phyloP scores from a whole-genome alignment of 179 eudicot genomes.

The Dionaea muscipula region DNA sequence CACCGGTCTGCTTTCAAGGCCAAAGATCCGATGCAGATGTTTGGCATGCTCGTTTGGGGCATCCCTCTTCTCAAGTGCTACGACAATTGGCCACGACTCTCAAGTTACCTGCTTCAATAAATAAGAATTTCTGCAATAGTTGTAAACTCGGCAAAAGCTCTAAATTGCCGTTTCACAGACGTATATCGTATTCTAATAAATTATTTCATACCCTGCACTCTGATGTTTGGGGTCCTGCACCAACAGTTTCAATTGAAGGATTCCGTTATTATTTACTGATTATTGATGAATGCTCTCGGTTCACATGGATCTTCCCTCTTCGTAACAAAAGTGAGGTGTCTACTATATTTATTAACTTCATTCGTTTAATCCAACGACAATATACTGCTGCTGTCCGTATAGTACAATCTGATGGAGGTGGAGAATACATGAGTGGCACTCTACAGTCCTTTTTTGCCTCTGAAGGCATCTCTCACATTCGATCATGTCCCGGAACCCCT shows the following conservation, averaged over 20 bases:
- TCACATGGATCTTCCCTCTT: not conserved
- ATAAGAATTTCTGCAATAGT: too few species aligned
- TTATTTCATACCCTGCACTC: too few species aligned
- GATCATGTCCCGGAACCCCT: not conserved
- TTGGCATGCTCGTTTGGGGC: too few species aligned
- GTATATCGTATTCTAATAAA: too few species aligned
- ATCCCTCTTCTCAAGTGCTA: too few species aligned
- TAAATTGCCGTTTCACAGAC: too few species aligned
- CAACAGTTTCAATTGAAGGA: not conserved
- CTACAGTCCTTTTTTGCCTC: not conserved
- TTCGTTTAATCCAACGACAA: not conserved
- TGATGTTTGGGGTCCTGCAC: too few species aligned
- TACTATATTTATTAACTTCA: not conserved
- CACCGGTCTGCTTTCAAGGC: too few species aligned
- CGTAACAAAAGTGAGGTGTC: not conserved
- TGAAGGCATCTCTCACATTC: not conserved
- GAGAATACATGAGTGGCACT: not conserved
- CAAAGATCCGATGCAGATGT: too few species aligned
- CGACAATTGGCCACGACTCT: too few species aligned
- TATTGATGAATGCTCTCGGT: slow-evolving; percentile 2
- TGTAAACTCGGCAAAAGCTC: too few species aligned
- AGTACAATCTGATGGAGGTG: not conserved
- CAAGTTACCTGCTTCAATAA: too few species aligned
- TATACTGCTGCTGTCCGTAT: not conserved
- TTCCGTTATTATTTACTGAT: slow-evolving; percentile 2